These are phyloP conservation scores for Tephrocybe sp. DNA, from an alignment of 768 basidiomycete species.

Conservation along the genomic window DNA sequence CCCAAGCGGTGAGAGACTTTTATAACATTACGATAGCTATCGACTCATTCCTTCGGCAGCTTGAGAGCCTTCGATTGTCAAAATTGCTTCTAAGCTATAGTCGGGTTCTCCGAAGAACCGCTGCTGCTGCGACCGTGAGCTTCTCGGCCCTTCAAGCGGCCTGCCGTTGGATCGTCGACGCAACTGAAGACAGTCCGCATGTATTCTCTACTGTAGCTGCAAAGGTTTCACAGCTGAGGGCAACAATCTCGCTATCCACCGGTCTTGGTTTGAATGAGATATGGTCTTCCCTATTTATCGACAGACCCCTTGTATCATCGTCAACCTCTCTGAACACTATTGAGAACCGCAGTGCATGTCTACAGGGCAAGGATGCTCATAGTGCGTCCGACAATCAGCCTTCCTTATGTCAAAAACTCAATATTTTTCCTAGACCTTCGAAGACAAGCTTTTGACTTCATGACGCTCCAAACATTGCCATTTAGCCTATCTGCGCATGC, in stretches of 20 bases:
- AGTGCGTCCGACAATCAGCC: constrained; percentile 8
- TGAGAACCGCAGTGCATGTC: constrained; percentile 21
- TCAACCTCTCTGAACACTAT: constrained; percentile 17
- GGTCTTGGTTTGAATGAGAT: constrained; percentile 74
- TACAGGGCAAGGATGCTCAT: constrained; percentile 18
- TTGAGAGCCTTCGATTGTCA: constrained; percentile 30
- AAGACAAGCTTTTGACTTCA: constrained; percentile 38
- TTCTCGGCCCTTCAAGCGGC: constrained; percentile 68
- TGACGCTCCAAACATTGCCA: constrained; percentile 36
- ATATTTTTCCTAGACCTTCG: constrained; percentile 32
- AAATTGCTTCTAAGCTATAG: constrained; percentile 37
- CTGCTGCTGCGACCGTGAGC: constrained; percentile 46
- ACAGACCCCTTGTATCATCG: constrained; percentile 17
- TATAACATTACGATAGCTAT: background rate
- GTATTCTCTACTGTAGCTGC: constrained; percentile 31
- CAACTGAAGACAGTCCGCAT: constrained; percentile 34
- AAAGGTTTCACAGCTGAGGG: constrained; percentile 40
- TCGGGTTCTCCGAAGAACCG: constrained; percentile 43
- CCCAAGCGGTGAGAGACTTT: constrained; percentile 24
- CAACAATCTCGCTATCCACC: constrained; percentile 56
- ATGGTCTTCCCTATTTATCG: constrained; percentile 55
- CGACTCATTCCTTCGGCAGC: constrained; percentile 16
- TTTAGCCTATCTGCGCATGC: constrained; percentile 18
- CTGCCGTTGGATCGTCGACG: constrained; percentile 49
- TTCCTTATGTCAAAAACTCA: background rate